phyloP scores from a whole-genome alignment of 257 asterid species.

The Solanum sparsipilum region DNA sequence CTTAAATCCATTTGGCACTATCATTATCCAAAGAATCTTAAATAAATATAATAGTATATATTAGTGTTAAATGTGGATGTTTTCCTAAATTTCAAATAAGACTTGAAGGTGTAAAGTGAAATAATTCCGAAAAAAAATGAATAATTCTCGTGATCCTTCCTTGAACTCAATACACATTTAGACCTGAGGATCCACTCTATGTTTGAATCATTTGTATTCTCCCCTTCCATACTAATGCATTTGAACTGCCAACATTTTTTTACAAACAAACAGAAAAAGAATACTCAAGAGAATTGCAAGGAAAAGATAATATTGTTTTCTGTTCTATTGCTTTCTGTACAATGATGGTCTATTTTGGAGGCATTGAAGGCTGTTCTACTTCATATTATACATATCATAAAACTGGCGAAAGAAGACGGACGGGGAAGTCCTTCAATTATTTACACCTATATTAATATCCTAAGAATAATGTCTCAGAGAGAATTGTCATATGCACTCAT shows the following conservation, averaged over 20 bases:
- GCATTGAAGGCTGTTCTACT: background rate
- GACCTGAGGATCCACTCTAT: background rate
- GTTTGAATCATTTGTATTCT: background rate
- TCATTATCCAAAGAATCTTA: background rate
- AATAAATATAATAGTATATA: background rate
- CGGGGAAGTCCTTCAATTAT: background rate
- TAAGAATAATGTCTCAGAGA: background rate
- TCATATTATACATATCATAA: background rate
- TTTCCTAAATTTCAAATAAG: background rate
- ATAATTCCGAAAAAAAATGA: background rate
- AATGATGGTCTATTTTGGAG: background rate
- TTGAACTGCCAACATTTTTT: background rate
- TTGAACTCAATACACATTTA: background rate
- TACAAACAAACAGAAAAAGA: background rate
- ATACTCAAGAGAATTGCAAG: background rate
- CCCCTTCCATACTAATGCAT: background rate
- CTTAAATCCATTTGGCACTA: background rate
- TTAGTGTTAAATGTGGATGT: background rate
- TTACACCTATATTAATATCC: background rate
- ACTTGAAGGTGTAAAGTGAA: background rate
- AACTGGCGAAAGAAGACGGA: background rate
- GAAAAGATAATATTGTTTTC: background rate
- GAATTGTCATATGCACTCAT: slow-evolving; percentile 7
- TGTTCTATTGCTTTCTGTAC: background rate
- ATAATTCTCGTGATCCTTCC: background rate